phyloP scores from a whole-genome alignment of 371 early-diverging fungal genomes.

The Mortierella sp. region DNA sequence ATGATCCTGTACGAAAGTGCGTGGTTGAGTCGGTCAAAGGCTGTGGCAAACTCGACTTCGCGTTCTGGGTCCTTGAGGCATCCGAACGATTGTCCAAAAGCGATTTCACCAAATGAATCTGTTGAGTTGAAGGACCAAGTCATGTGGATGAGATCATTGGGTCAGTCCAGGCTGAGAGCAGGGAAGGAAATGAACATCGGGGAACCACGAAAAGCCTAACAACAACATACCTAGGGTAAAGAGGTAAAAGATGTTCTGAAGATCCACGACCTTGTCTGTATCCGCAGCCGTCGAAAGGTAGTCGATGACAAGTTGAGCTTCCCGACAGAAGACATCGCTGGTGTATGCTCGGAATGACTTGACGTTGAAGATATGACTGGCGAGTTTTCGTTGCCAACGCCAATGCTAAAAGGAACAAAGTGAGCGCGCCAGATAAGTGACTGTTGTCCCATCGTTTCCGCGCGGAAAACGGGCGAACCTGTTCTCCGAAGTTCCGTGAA shows the following conservation, averaged over 20 bases:
- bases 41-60: slow-evolving; percentile 59
- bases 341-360: slow-evolving; percentile 66
- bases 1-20: slow-evolving; percentile 35
- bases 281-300: slow-evolving; percentile 54
- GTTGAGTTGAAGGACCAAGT: slow-evolving; percentile 6
- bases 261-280: slow-evolving; percentile 57
- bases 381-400: slow-evolving; percentile 72
- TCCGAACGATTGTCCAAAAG: slow-evolving; percentile 57
- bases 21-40: slow-evolving; percentile 64
- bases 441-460: no score
- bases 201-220: no score
- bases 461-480: no score
- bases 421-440: background rate
- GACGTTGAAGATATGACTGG: slow-evolving; percentile 64
- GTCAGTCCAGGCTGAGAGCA: no score
- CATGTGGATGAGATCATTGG: no score
- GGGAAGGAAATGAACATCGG: no score
- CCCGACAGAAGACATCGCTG: slow-evolving; percentile 32
- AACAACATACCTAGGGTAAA: slow-evolving; percentile 56
- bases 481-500: no score
- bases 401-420: slow-evolving; percentile 59
- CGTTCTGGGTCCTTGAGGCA: slow-evolving; percentile 38
- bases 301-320: slow-evolving; percentile 12
- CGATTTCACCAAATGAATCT: slow-evolving; percentile 62
- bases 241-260: slow-evolving; percentile 59